Base-by-base conservation (phyloP, 202 grass and related monocot genomes). In the Digitaria exilis region DNA sequence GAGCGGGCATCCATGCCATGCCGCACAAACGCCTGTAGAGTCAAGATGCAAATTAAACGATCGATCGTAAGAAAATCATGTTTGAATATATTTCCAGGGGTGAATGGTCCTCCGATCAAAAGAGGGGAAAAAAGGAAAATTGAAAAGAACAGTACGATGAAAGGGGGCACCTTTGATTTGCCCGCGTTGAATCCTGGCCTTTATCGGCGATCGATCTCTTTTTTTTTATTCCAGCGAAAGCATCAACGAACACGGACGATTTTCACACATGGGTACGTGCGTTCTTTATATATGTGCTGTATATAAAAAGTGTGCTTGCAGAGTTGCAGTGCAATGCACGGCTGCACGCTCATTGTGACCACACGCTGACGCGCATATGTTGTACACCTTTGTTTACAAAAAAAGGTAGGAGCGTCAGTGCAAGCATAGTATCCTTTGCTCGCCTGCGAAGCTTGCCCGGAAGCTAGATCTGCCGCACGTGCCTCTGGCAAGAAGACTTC, bases 381-480 rank as follows among this genome's bases (percentile, higher is more conserved):
- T 17, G 15, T 3, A 17, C 3, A 16, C 59, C 21, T 66, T 31
- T 64, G 3, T 62, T 43, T 73, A 0, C 14, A 9, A 15, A 6
- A 22, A 43, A 52, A 55, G 10, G 45, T 22, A 11, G 19, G 17
- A 83, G 9, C 16, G 18, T 0, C 46, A 79, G 52, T 39, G 80
- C n/a, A 79, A 61, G 61, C 69, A 52, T 61, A 16, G 57, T 18
- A n/a, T 75, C 75, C 30, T 45, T 84, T 80, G 76, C 57, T 59
- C 81, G 22, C 19, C 46, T 5, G 7, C 41, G 58, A 80, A 80
- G 58, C 79, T 73, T 71, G 0, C 28, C 45, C 19, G 64, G 71
- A 59, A 73, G 21, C 74, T 56, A 71, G 46, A 84, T 73, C 67
- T 37, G 15, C 31, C 12, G 77, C 72, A 82, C 57, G 65, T 85